phyloP scores from a whole-genome alignment of 352 stramenopile genomes.

The Pythium aphanidermatum region DNA sequence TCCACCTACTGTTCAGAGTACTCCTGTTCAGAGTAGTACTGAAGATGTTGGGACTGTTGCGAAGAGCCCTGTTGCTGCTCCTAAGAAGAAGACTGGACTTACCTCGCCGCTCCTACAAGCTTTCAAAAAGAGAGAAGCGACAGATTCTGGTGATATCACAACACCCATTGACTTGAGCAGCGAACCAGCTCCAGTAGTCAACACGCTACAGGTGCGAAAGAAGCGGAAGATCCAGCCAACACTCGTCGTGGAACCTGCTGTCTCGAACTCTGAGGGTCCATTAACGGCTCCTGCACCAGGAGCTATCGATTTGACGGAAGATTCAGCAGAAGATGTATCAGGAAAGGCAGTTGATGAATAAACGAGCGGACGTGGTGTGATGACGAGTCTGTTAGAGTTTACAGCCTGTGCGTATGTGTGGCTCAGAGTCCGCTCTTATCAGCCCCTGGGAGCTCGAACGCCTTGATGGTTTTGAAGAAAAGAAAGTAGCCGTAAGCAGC shows the following conservation, averaged over 20 bases:
- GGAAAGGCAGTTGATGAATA: neutral
- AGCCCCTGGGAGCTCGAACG: slow-evolving; percentile 72
- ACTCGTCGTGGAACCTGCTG: slow-evolving; percentile 20
- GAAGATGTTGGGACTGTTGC: neutral
- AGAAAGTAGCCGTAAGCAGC: slow-evolving; percentile 81
- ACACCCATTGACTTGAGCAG: slow-evolving; percentile 8
- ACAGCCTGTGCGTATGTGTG: too few relatives aligned
- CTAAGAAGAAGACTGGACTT: slow-evolving; percentile 17
- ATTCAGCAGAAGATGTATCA: neutral
- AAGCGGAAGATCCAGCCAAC: slow-evolving; percentile 71
- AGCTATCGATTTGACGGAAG: slow-evolving; percentile 16
- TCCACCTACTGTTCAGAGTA: too few relatives aligned
- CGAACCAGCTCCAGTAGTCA: slow-evolving; percentile 27
- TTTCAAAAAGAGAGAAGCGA: slow-evolving; percentile 17
- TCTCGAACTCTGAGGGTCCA: neutral
- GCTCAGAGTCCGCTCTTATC: slow-evolving; percentile 48
- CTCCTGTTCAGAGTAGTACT: too few relatives aligned
- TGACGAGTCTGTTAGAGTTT: too few relatives aligned
- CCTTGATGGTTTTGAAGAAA: slow-evolving; percentile 85
- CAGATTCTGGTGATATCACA: slow-evolving; percentile 7
- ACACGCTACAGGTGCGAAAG: slow-evolving; percentile 76
- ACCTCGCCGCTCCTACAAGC: slow-evolving; percentile 16
- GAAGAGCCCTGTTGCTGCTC: slow-evolving; percentile 16
- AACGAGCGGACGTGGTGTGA: too few relatives aligned
- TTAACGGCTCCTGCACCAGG: neutral